A percentile compares a stretch with the other conserved stretches of the same genome.
Conservation (phyloP, 2,329 filamentous ascomycete genomes). For the Botrytis porri region DNA sequence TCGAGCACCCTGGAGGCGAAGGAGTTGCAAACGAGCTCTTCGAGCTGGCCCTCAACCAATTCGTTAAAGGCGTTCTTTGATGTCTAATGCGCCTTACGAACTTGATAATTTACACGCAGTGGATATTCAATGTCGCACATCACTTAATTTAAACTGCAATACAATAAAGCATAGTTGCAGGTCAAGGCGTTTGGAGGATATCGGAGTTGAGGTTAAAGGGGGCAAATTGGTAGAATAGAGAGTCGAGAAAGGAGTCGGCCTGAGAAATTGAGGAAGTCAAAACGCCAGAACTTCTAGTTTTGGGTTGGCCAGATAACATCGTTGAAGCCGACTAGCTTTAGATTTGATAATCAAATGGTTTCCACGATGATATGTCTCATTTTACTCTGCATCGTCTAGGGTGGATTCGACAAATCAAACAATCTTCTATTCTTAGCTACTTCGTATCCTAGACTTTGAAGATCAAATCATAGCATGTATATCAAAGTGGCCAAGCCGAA, state of each 20-base stretch:
- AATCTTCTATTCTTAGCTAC: background rate
- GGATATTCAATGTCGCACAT: slow-evolving; percentile 1
- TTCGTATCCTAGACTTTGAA: background rate
- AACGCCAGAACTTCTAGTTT: background rate
- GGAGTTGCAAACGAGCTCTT: slow-evolving; percentile 72
- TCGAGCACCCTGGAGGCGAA: slow-evolving; percentile 65
- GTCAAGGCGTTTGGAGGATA: background rate
- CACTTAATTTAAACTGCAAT: background rate
- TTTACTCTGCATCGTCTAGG: background rate
- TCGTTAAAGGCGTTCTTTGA: slow-evolving; percentile 62
- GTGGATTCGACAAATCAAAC: background rate
- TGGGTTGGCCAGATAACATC: background rate
- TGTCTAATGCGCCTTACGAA: background rate
- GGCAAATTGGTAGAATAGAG: background rate
- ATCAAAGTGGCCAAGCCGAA: background rate
- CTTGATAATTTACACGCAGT: background rate
- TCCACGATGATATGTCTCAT: background rate
- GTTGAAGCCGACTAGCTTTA: background rate
- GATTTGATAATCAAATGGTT: background rate
- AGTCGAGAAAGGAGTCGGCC: background rate
- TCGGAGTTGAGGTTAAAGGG: background rate
- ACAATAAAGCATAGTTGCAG: background rate
- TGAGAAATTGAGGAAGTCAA: background rate
- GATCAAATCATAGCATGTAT: background rate
- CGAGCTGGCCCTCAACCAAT: slow-evolving; percentile 71